Conservation (phyloP, 371 early-diverging fungal species). For the Saksenaea oblongispora region DNA sequence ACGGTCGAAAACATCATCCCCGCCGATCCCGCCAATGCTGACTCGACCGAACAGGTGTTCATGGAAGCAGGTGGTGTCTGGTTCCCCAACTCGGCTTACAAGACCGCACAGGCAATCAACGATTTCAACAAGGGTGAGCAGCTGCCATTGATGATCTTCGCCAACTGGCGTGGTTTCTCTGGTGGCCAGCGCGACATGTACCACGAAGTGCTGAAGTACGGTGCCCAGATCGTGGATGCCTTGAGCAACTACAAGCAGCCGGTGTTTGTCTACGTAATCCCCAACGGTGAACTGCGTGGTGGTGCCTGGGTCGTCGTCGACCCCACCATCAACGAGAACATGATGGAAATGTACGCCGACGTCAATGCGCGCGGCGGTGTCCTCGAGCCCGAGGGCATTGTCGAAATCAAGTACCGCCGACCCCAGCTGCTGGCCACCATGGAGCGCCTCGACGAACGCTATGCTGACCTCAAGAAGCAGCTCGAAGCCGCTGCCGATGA, state of each 20-base stretch:
- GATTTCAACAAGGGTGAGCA: slow-evolving; percentile 99
- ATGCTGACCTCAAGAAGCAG: slow-evolving; percentile 71
- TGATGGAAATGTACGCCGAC: slow-evolving; percentile 99
- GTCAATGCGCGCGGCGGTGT: slow-evolving; percentile 92
- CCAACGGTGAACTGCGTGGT: slow-evolving; percentile 97
- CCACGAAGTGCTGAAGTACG: slow-evolving; percentile 96
- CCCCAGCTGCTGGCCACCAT: slow-evolving; percentile 89
- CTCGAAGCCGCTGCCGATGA: slow-evolving; percentile 52
- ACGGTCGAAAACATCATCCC: slow-evolving; percentile 89
- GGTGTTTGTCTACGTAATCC: slow-evolving; percentile 96
- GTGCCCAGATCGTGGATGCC: slow-evolving; percentile 97
- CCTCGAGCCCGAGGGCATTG: slow-evolving; percentile 97
- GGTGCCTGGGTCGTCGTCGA: slow-evolving; percentile 99
- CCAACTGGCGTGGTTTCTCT: slow-evolving; percentile 99
- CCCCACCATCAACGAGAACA: slow-evolving; percentile 94
- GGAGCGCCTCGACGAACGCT: slow-evolving; percentile 85
- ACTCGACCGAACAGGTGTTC: slow-evolving; percentile 86
- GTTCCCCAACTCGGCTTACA: slow-evolving; percentile 98
- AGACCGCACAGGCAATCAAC: slow-evolving; percentile 98
- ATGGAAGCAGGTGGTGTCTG: slow-evolving; percentile 98
- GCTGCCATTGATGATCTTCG: slow-evolving; percentile 97
- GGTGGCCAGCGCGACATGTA: slow-evolving; percentile 99
- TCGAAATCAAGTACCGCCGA: slow-evolving; percentile 98
- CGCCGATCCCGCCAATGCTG: slow-evolving; percentile 93
- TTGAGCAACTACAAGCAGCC: slow-evolving; percentile 93